Base-by-base conservation (phyloP, 805 yeast genomes). In the Metschnikowia lunata region DNA sequence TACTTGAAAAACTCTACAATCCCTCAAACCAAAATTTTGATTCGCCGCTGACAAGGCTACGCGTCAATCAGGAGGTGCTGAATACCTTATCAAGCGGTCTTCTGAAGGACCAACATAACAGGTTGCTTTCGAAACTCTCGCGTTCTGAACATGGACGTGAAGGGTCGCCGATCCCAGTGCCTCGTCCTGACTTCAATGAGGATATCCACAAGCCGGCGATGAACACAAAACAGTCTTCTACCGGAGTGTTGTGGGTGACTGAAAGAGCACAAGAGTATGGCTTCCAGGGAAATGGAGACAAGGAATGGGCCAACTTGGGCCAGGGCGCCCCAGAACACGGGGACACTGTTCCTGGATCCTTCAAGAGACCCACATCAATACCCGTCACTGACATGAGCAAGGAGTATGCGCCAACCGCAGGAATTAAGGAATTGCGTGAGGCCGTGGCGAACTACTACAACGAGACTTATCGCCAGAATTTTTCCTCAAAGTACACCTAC, bases 271-370 rank as follows among this genome's bases (percentile, higher is more conserved):
- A 64, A 36, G 82, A 75, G 48, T 75, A 78, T 56, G 84, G 84
- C 0, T 79, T 65, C 55, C 58, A 65, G 38, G 63, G 64, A 7
- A 71, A 67, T 39, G 63, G 63, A 36, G 63, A 60, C 44, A 52
- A 49, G 15, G 64, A 66, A 10, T 79, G 83, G 83, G 77, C 80
- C 32, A 79, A 79, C 57, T 64, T 79, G 58, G 84, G 84, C 35
- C 84, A 79, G 57, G 84, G 84, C 38, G 80, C 81, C 45, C 83
- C 84, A 4, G 83, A 79, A 56, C 82, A 78, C 42, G 83, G 83
- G 18, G 80, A 75, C 38, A 69, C 73, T 8, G 64, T 79, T 36
- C 78, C 78, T 2, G 83, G 83, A 4, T 78, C 82, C 29, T 77
- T 78, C 57, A 66, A 69, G 42, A 64, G 82, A 58, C 84, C 84